Evolutionary conservation across 371 early-diverging fungal genomes (phyloP).

Genomic region (Zychaea mexicana): DNA sequence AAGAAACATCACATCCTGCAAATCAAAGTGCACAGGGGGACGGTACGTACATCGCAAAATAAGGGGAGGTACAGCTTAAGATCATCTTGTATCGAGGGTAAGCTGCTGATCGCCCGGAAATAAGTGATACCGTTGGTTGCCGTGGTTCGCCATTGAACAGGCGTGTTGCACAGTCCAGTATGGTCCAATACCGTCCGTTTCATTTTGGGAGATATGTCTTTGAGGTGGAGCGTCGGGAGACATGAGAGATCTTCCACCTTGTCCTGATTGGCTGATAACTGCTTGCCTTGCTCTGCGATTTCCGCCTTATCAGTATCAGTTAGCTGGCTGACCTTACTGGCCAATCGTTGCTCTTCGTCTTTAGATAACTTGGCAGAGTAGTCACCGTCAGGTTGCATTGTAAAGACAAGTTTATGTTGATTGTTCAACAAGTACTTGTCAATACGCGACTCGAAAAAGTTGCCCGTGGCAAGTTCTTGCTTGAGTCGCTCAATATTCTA

Average conservation of each 20-base stretch:
- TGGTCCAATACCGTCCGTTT: slow-evolving; percentile 71
- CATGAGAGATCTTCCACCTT: slow-evolving; percentile 75
- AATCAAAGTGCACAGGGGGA: background rate
- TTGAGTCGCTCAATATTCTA: slow-evolving; percentile 78
- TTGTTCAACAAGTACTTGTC: slow-evolving; percentile 81
- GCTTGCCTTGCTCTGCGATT: slow-evolving; percentile 63
- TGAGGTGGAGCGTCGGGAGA: slow-evolving; percentile 80
- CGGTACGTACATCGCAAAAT: slow-evolving; percentile 68
- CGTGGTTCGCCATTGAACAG: slow-evolving; percentile 80
- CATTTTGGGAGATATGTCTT: slow-evolving; percentile 70
- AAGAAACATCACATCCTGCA: background rate
- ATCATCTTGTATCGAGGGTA: slow-evolving; percentile 65
- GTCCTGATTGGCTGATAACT: slow-evolving; percentile 73
- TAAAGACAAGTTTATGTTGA: slow-evolving; percentile 72
- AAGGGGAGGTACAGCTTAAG: slow-evolving; percentile 78
- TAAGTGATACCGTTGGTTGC: slow-evolving; percentile 95
- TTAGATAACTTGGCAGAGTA: slow-evolving; percentile 59
- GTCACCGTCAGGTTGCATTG: slow-evolving; percentile 80
- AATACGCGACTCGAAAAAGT: slow-evolving; percentile 73
- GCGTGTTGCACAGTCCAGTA: slow-evolving; percentile 56
- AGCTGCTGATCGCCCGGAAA: slow-evolving; percentile 68
- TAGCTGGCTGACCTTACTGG: slow-evolving; percentile 57
- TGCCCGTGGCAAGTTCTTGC: slow-evolving; percentile 58
- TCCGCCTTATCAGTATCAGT: slow-evolving; percentile 59
- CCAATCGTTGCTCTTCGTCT: slow-evolving; percentile 71